These are phyloP conservation scores for Arthromyces matolae DNA, from an alignment of 768 basidiomycete species.

Conservation along the genomic window DNA sequence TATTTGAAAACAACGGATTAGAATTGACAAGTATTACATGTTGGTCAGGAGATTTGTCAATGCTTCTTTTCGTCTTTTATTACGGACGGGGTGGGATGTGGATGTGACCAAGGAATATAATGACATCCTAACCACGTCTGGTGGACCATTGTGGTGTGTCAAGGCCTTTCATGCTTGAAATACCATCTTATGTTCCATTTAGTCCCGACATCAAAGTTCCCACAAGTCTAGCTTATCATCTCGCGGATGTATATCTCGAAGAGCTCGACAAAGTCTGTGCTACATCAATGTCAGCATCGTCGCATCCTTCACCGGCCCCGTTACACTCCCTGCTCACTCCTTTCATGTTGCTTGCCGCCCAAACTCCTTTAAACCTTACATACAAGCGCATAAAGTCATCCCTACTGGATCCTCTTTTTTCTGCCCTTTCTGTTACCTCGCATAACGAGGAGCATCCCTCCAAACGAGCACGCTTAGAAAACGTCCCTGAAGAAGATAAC, in stretches of 20 bases:
- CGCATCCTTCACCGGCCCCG: slow-evolving; percentile 34
- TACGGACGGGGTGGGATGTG: slow-evolving; percentile 65
- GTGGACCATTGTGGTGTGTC: slow-evolving; percentile 83
- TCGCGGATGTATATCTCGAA: slow-evolving; percentile 86
- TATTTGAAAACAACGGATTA: slow-evolving; percentile 33
- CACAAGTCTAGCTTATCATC: slow-evolving; percentile 74
- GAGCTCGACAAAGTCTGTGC: slow-evolving; percentile 74
- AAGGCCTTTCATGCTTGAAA: background rate
- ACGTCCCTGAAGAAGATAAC: slow-evolving; percentile 17
- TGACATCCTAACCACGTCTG: slow-evolving; percentile 55
- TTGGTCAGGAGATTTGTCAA: slow-evolving; percentile 87
- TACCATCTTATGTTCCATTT: slow-evolving; percentile 4
- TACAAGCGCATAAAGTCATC: slow-evolving; percentile 71
- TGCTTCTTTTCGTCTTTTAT: slow-evolving; percentile 78
- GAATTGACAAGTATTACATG: slow-evolving; percentile 98
- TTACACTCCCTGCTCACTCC: slow-evolving; percentile 52
- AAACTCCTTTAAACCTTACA: slow-evolving; percentile 57
- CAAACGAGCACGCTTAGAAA: slow-evolving; percentile 43
- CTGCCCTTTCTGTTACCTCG: slow-evolving; percentile 40
- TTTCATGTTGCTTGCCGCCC: slow-evolving; percentile 69
- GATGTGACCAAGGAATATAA: slow-evolving; percentile 57
- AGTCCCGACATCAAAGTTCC: slow-evolving; percentile 79
- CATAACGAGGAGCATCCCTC: slow-evolving; percentile 38
- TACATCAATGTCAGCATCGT: slow-evolving; percentile 40
- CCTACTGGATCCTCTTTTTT: slow-evolving; percentile 67